A percentile compares a stretch with the other conserved stretches of the same genome.
phyloP scores from a whole-genome alignment of 75 land plant genomes.

The Picea sitchensis region DNA sequence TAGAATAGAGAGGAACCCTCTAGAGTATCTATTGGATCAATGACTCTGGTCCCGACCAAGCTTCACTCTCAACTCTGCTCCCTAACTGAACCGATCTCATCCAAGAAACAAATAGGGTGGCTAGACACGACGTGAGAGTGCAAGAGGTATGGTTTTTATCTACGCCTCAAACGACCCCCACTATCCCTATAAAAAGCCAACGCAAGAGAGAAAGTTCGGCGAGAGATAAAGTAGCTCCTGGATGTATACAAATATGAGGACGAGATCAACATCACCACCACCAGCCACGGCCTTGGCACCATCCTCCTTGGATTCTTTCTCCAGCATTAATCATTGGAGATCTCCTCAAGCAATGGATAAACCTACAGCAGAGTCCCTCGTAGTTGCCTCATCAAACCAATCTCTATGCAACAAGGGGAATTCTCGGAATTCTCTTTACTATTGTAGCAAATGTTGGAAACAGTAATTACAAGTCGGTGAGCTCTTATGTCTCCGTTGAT shows the following conservation, averaged over 20 bases:
- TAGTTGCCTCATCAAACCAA: no score
- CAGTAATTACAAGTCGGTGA: no score
- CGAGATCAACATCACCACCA: conserved; percentile 57
- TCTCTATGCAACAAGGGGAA: no score
- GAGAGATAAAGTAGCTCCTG: conserved; percentile 39
- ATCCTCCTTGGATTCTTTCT: neutral
- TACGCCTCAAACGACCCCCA: conserved; percentile 17
- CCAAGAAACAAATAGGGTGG: neutral
- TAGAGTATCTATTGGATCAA: conserved; percentile 59
- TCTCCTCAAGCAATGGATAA: no score
- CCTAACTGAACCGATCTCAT: neutral
- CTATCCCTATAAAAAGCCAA: conserved; percentile 11
- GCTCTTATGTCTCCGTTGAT: no score
- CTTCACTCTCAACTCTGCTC: conserved; percentile 14
- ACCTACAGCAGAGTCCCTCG: no score
- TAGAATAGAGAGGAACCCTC: conserved; percentile 78
- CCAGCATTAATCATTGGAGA: no score
- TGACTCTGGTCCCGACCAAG: conserved; percentile 45
- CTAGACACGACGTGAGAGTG: conserved; percentile 10
- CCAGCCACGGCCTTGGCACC: conserved; percentile 70
- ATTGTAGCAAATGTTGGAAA: no score
- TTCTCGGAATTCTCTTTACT: no score
- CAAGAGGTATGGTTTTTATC: conserved; percentile 22
- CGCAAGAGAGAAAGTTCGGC: conserved; percentile 19
- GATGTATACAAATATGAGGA: conserved; percentile 62